Evolutionary conservation across 768 basidiomycete species (phyloP).

Genomic region (Panellus pusillus): DNA sequence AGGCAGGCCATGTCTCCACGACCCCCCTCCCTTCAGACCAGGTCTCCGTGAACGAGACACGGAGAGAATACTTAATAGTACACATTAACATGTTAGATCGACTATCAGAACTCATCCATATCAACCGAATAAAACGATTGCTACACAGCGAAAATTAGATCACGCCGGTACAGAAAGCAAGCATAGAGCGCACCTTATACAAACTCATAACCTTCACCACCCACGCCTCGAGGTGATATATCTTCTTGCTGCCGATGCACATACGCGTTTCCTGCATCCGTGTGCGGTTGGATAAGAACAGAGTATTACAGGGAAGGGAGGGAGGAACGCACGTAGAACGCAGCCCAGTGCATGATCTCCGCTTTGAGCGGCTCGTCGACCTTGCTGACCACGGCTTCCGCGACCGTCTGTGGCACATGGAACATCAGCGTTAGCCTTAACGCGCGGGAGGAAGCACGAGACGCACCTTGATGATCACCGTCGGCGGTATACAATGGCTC

Average conservation of each 20-base stretch:
- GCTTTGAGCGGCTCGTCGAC: conserved; percentile 90
- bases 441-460: neutral
- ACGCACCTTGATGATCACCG: conserved; percentile 83
- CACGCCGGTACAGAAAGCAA: conserved; percentile 10
- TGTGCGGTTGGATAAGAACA: neutral
- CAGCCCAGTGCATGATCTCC: conserved; percentile 97
- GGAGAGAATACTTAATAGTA: too few relatives aligned
- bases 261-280: conserved; percentile 83
- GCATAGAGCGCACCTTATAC: conserved; percentile 60
- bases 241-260: conserved; percentile 88
- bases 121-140: conserved; percentile 65
- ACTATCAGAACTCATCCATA: conserved; percentile 26
- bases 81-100: too few relatives aligned
- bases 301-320: neutral
- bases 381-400: conserved; percentile 80
- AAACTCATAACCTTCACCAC: conserved; percentile 94
- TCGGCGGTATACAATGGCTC: conserved; percentile 96
- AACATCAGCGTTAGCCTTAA: neutral
- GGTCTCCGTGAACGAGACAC: too few relatives aligned
- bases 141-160: conserved; percentile 37
- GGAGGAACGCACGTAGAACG: conserved; percentile 74
- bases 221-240: conserved; percentile 97
- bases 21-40: too few relatives aligned
- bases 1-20: too few relatives aligned
- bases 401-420: conserved; percentile 73